These are phyloP conservation scores for Penicillium paxilli DNA, from an alignment of 495 filamentous ascomycete genomes.

Conservation along the genomic window DNA sequence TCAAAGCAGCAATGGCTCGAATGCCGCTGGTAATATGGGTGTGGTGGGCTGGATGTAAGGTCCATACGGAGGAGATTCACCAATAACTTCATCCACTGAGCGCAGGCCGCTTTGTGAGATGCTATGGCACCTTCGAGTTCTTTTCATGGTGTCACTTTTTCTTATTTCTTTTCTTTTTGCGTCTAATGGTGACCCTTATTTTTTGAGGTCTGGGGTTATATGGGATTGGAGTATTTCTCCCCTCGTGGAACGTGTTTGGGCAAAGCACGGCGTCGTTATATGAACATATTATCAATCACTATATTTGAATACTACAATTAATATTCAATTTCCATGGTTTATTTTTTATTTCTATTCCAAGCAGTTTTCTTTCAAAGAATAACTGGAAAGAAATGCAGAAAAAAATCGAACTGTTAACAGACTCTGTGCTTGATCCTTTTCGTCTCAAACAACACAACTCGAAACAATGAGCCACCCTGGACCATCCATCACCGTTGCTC, in stretches of 20 bases:
- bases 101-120: slow-evolving; percentile 13
- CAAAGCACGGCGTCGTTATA: neutral
- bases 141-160: neutral
- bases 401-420: no score
- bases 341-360: no score
- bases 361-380: no score
- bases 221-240: neutral
- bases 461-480: no score
- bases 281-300: neutral
- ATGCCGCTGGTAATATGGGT: slow-evolving; percentile 11
- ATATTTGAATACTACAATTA: slow-evolving; percentile 12
- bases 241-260: neutral
- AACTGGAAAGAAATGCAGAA: no score
- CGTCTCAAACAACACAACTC: no score
- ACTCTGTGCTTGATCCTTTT: no score
- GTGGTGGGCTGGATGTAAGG: slow-evolving; percentile 29
- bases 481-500: no score
- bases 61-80: neutral
- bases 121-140: neutral
- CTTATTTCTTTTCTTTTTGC: neutral
- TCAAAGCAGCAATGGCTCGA: slow-evolving; percentile 32
- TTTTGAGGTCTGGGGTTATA: neutral
- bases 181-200: neutral
- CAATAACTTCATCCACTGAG: neutral
- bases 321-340: no score